Evolutionary conservation across 2,329 filamentous ascomycete genomes (phyloP), one percentile per base, ranked within the genome.

Genomic region (Trichoderma gracile): DNA sequence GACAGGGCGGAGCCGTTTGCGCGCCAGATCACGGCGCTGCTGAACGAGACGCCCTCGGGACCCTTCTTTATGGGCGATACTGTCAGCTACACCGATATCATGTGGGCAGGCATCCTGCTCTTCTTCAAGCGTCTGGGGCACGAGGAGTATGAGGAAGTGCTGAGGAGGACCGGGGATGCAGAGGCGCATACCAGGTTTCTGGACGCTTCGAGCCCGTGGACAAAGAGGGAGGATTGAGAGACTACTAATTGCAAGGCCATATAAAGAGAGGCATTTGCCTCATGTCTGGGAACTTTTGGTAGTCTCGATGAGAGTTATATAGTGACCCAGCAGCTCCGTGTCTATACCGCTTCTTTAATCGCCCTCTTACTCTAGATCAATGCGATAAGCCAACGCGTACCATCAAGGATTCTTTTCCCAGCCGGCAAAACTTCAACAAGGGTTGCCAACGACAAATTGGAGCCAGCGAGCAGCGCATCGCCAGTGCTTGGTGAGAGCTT

Each of bases 31-130:
- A 60, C 57, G 33, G 57, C 33, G 33, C n/a, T 60, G 21, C 57
- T 60, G 17, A 60, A 60, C 1, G 57, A 60, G 46, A 50, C 57
- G 17, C 19, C 53, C 3, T 50, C 45, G 0, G 57, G 57, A 12
- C 46, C 57, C 27, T 60, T 21, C 17, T 60, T 60, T 17, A 15
- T 60, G 23, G 57, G 57, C 4, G 57, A 60, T 30, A 52, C 33
- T 17, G 2, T 60, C 46, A 60, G 57, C 46, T 60, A 60, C 33
- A 30, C 57, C 5, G 57, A 60, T 43, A 17, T 60, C 6, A 60
- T 60, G 27, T 60, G 57, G 57, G 57, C 46, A n/a, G 33, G 33
- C 6, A 60, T 50, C 42, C 40, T 60, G 33, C 57, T 60, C 38
- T 60, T 50, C 33, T 60, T 42, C 8, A 60, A 60, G 30, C 25